These are phyloP conservation scores for Cadophora sp. DNA, from an alignment of 2,329 filamentous ascomycete genomes.

Conservation along the genomic window DNA sequence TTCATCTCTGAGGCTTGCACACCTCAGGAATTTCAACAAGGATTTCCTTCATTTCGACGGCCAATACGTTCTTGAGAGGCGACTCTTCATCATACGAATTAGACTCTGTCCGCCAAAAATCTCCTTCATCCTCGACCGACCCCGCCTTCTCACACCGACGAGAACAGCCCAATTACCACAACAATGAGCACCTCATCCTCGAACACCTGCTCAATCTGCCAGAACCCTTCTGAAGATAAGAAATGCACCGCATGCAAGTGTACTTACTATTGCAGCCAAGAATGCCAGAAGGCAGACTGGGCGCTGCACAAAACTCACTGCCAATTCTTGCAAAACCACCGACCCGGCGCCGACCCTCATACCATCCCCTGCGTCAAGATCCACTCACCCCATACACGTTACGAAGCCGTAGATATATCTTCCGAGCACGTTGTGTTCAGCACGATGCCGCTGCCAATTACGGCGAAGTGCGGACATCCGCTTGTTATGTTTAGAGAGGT, in stretches of 20 bases:
- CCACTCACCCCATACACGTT: neutral
- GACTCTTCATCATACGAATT: no score
- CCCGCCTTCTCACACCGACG: no score
- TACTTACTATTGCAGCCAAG: conserved; percentile 8
- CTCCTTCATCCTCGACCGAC: no score
- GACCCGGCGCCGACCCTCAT: neutral
- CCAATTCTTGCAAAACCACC: conserved; percentile 19
- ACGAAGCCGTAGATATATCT: conserved; percentile 3
- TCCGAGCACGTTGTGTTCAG: conserved; percentile 6
- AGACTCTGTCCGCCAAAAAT: no score
- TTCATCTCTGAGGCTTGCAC: no score
- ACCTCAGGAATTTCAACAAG: no score
- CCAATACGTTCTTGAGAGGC: no score
- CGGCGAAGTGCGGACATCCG: conserved; percentile 14
- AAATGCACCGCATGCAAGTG: conserved; percentile 13
- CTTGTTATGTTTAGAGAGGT: conserved; percentile 14
- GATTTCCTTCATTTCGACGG: no score
- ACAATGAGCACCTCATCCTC: neutral
- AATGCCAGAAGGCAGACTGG: conserved; percentile 12
- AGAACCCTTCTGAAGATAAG: neutral
- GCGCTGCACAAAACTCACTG: conserved; percentile 6
- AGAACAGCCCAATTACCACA: neutral
- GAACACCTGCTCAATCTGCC: neutral
- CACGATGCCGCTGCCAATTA: conserved; percentile 8
- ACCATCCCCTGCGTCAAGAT: conserved; percentile 18